Conservation (phyloP, 495 filamentous ascomycete genomes). For the Margaritispora aquatica region DNA sequence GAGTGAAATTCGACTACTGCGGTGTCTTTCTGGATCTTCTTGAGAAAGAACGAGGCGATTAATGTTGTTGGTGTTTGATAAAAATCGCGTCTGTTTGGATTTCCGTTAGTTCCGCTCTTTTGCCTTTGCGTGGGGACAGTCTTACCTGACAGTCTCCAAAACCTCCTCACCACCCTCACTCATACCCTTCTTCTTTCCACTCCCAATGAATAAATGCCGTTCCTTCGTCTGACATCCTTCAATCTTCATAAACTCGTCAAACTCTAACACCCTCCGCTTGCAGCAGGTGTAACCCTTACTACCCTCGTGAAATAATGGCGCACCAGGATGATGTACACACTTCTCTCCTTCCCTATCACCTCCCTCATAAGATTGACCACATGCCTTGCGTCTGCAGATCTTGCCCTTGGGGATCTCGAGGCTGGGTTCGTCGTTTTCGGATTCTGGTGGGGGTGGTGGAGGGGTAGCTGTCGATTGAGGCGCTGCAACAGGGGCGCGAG, state of each 20-base stretch:
- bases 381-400: slow-evolving; percentile 72
- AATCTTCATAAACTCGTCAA: slow-evolving; percentile 96
- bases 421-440: slow-evolving; percentile 79
- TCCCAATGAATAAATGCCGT: slow-evolving; percentile 82
- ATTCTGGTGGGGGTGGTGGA: slow-evolving; percentile 64
- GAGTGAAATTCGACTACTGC: slow-evolving; percentile 63
- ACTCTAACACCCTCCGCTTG: slow-evolving; percentile 90
- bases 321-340: slow-evolving; percentile 81
- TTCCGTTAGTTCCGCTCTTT: too few relatives aligned
- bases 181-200: slow-evolving; percentile 52
- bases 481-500: slow-evolving; percentile 42
- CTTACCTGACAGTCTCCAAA: slow-evolving; percentile 66
- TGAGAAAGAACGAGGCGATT: slow-evolving; percentile 89
- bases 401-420: slow-evolving; percentile 64
- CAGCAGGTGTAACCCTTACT: slow-evolving; percentile 97
- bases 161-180: slow-evolving; percentile 50
- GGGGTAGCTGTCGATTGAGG: slow-evolving; percentile 50
- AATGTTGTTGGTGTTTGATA: slow-evolving; percentile 85
- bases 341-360: slow-evolving; percentile 59
- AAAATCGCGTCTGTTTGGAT: slow-evolving; percentile 83
- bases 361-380: slow-evolving; percentile 57
- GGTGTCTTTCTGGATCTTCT: slow-evolving; percentile 84
- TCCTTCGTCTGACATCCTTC: slow-evolving; percentile 79
- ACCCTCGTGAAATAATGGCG: slow-evolving; percentile 91
- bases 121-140: background rate